These are phyloP conservation scores for Penicillium paneum DNA, from an alignment of 2,329 filamentous ascomycete genomes.

Conservation along the genomic window DNA sequence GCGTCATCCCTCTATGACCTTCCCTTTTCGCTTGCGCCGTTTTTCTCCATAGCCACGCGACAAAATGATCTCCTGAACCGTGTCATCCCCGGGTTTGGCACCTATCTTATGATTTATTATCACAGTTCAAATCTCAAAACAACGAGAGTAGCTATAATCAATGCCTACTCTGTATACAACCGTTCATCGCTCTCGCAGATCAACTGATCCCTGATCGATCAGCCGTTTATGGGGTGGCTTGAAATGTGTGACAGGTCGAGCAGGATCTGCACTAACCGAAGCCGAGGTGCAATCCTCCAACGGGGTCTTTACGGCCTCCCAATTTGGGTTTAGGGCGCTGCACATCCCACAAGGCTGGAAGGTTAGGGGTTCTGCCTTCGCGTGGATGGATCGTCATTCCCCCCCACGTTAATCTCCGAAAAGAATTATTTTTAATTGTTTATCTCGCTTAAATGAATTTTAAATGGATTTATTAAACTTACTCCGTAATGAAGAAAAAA, in stretches of 20 bases:
- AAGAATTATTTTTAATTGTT: conserved; percentile 1
- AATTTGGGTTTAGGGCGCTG: conserved; percentile 15
- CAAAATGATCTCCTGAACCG: conserved; percentile 13
- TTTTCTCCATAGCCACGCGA: conserved; percentile 18
- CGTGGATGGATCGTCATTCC: conserved; percentile 20
- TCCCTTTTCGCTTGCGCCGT: conserved; percentile 22
- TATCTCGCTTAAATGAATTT: background rate
- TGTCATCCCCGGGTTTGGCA: conserved; percentile 5
- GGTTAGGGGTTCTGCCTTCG: conserved; percentile 5
- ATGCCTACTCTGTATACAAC: background rate
- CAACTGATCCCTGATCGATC: conserved; percentile 25
- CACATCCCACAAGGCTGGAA: conserved; percentile 5
- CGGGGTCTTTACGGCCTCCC: conserved; percentile 26
- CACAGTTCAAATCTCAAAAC: background rate
- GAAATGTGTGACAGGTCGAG: conserved; percentile 31
- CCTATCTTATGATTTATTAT: background rate
- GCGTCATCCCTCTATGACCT: conserved; percentile 16
- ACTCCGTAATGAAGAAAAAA: background rate
- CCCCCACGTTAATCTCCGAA: conserved; percentile 21
- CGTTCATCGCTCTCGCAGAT: background rate
- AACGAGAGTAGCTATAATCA: background rate
- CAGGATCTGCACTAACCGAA: conserved; percentile 30
- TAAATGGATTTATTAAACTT: background rate
- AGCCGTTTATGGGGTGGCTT: conserved; percentile 36
- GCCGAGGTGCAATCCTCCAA: conserved; percentile 20